These are phyloP conservation scores for Solanum bukasovii DNA, from an alignment of 257 asterid genomes.

Conservation along the genomic window DNA sequence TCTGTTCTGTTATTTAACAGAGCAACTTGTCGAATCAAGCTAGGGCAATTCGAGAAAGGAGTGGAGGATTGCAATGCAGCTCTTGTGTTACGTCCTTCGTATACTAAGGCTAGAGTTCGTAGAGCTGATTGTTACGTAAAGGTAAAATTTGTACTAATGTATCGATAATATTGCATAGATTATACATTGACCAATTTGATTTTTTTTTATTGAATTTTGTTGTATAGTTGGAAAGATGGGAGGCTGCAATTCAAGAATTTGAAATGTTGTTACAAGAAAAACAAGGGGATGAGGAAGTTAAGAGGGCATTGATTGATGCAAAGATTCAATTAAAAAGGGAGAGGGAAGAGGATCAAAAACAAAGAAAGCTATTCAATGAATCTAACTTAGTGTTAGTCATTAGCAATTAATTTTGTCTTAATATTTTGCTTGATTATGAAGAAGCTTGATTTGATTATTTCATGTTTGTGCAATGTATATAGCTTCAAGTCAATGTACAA, in stretches of 20 bases:
- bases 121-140: conserved; percentile 45
- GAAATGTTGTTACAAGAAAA: conserved; percentile 43
- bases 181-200: not conserved
- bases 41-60: conserved; percentile 47
- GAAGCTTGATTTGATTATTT: not conserved
- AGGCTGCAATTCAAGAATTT: conserved; percentile 50
- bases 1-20: conserved; percentile 48
- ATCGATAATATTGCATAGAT: not conserved
- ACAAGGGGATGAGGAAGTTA: conserved; percentile 36
- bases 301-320: conserved; percentile 18
- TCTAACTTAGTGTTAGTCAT: not conserved
- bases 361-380: not conserved
- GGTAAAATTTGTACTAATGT: conserved; percentile 10
- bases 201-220: not conserved
- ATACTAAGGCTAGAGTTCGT: conserved; percentile 43
- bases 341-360: conserved; percentile 1
- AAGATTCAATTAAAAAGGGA: conserved; percentile 23
- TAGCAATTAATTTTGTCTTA: not conserved
- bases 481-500: not conserved
- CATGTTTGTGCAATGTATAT: not conserved
- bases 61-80: conserved; percentile 54
- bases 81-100: conserved; percentile 38
- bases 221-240: conserved; percentile 54
- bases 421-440: not conserved
- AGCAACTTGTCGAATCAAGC: conserved; percentile 44